A percentile compares a stretch with the other conserved stretches of the same genome.
Conservation (phyloP, 495 filamentous ascomycete genomes). For the Tricharina praecox region DNA sequence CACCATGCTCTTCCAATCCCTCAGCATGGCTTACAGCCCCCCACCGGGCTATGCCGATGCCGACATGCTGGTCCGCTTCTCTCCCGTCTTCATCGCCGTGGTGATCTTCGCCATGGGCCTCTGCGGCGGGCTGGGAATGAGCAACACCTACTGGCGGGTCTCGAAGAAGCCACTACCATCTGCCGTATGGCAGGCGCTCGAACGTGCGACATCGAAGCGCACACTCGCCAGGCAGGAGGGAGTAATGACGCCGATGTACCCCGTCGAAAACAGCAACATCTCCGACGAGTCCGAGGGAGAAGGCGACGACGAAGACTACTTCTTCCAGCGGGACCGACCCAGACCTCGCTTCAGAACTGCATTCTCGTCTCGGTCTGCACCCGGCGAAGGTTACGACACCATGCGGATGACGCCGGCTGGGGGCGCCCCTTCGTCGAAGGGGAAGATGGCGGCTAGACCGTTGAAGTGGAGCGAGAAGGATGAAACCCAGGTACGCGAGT, state of each 20-base stretch:
- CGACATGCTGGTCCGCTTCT: constrained; percentile 11
- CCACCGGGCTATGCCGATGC: constrained; percentile 1
- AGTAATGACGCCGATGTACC: constrained; percentile 1
- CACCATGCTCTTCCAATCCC: constrained; percentile 8
- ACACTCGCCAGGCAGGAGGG: constrained; percentile 6
- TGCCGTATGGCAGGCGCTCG: constrained; percentile 16
- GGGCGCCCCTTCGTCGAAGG: not conserved
- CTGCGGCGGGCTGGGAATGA: constrained; percentile 21
- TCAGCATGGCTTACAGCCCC: constrained; percentile 8
- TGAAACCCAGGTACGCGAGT: constrained; percentile 17
- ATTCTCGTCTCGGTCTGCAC: constrained; percentile 1
- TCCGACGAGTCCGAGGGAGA: not conserved
- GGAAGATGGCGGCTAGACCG: not conserved
- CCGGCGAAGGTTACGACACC: not conserved
- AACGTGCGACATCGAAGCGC: not conserved
- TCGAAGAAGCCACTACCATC: constrained; percentile 13
- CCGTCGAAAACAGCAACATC: no score
- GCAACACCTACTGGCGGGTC: constrained; percentile 22
- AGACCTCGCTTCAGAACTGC: constrained; percentile 6
- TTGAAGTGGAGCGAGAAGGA: constrained; percentile 9
- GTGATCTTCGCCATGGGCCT: constrained; percentile 14
- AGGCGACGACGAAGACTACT: constrained; percentile 7
- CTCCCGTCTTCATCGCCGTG: constrained; percentile 8
- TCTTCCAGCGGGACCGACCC: constrained; percentile 1
- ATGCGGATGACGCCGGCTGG: not conserved